Evolutionary conservation across 2,329 filamentous ascomycete genomes (phyloP), one percentile per base, ranked within the genome.

Genomic region (Aspergillus sp.): DNA sequence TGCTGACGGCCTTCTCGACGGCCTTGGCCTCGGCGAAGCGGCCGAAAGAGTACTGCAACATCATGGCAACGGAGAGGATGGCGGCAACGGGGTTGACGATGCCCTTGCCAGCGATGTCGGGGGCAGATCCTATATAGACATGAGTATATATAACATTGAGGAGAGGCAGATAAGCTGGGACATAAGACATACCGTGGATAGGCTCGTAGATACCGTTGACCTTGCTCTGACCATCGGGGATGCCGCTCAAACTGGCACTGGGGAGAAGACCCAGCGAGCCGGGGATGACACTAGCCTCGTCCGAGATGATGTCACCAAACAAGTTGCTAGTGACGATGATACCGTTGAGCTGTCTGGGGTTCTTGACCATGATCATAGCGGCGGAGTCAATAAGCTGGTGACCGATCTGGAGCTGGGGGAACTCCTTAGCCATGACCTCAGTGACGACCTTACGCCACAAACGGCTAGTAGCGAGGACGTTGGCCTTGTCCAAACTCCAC

Each of bases 351-450:
- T 82, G 81, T 8, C 84, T 77, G 7, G 91, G 91, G 70, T 90
- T 91, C 83, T 95, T 96, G 62, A 97, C 81, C 86, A 97, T 89
- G 57, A 96, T 75, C 90, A 97, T 96, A 53, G 91, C 91, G n/a
- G 91, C 91, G 44, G 83, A 88, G 72, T 97, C 91, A 64, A 97
- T 95, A 40, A 97, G 79, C 66, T 97, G 90, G 67, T 95, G 91
- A 53, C 83, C 81, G 35, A 94, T 72, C 73, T 87, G 81, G 37
- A 96, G 71, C 65, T 91, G 81, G 3, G 91, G 90, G 73, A 94
- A 97, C 75, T 96, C 91, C 53, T 84, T 84, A 55, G 77, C 79
- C 78, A 95, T 91, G 46, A 90, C 78, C 71, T 95, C 88, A 33
- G 80, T 83, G 36, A 95, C 86, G 2, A 86, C 86, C 73, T 87